These are phyloP conservation scores for Rhizopogon vulgaris DNA, from an alignment of 768 basidiomycete species.

Conservation along the genomic window DNA sequence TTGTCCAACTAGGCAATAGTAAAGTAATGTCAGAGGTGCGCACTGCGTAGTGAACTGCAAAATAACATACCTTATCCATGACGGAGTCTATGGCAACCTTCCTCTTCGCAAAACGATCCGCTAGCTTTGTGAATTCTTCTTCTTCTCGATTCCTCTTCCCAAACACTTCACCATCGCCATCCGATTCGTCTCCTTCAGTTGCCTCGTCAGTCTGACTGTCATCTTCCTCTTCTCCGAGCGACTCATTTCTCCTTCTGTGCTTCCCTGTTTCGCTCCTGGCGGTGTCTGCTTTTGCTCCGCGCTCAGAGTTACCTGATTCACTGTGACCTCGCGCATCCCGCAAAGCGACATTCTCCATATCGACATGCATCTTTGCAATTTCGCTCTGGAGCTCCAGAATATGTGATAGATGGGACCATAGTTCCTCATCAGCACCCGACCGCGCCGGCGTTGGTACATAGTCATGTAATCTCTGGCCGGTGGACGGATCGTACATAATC, in stretches of 20 bases:
- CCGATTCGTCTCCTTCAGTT: constrained; percentile 36
- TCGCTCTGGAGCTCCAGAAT: constrained; percentile 71
- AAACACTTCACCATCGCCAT: constrained; percentile 35
- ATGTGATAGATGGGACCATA: constrained; percentile 63
- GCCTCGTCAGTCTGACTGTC: constrained; percentile 20
- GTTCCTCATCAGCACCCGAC: constrained; percentile 33
- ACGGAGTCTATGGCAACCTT: constrained; percentile 65
- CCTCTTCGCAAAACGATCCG: constrained; percentile 62
- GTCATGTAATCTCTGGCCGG: constrained; percentile 21
- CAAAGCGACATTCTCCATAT: constrained; percentile 58
- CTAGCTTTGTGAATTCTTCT: constrained; percentile 62
- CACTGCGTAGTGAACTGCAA: too few relatives aligned
- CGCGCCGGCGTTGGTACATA: constrained; percentile 8
- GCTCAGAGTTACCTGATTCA: constrained; percentile 6
- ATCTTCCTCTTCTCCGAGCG: constrained; percentile 27
- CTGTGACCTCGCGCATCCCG: constrained; percentile 5
- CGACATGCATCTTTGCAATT: constrained; percentile 64
- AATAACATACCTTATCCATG: constrained; percentile 57
- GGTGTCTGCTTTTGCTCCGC: constrained; percentile 11
- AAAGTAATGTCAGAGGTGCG: background rate
- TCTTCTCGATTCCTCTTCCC: constrained; percentile 52
- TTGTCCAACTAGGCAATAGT: constrained; percentile 20
- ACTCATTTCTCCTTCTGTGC: constrained; percentile 25
- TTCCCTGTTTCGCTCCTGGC: constrained; percentile 9
- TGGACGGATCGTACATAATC: constrained; percentile 29